Percentiles rank a stretch among this genome's conserved stretches.
Evolutionary conservation across 2,329 filamentous ascomycete species (phyloP).

Genomic region (Waltergamsia citrina): DNA sequence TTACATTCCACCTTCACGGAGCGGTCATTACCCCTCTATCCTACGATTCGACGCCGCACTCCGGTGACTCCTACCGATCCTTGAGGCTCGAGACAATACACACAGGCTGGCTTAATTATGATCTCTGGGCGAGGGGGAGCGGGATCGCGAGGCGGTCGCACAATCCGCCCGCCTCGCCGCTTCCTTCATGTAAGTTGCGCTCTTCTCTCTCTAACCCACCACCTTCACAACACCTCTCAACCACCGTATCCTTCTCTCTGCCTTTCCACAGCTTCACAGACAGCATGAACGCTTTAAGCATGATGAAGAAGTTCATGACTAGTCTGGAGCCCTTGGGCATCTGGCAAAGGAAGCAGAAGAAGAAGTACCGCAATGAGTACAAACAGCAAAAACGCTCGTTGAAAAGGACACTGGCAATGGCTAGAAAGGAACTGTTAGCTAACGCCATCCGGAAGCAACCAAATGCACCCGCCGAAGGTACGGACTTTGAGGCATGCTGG

Average conservation of each 20-base stretch:
- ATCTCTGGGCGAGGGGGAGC: slow-evolving; percentile 38
- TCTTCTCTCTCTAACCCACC: not conserved
- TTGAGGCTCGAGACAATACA: not conserved
- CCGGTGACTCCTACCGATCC: not conserved
- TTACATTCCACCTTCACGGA: no score
- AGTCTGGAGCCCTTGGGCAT: no score
- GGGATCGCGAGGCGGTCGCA: slow-evolving; percentile 25
- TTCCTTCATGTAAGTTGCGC: slow-evolving; percentile 26
- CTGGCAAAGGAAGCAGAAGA: no score
- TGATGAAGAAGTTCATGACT: no score
- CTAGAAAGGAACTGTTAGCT: slow-evolving; percentile 3
- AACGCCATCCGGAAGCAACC: slow-evolving; percentile 14
- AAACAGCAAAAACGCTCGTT: no score
- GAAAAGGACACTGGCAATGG: not conserved
- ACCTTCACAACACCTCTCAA: not conserved
- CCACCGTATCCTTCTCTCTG: not conserved
- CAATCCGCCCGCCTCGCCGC: slow-evolving; percentile 33
- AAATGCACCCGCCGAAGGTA: slow-evolving; percentile 38
- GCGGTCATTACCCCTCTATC: slow-evolving; percentile 1
- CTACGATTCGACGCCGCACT: not conserved
- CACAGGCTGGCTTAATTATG: slow-evolving; percentile 24
- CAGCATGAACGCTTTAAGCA: not conserved
- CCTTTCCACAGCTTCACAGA: not conserved
- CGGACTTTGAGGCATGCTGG: slow-evolving; percentile 87
- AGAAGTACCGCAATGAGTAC: no score